Evolutionary conservation across 257 asterid species (phyloP), one percentile per base, ranked within the genome.

Genomic region (Cinchona pubescens): DNA sequence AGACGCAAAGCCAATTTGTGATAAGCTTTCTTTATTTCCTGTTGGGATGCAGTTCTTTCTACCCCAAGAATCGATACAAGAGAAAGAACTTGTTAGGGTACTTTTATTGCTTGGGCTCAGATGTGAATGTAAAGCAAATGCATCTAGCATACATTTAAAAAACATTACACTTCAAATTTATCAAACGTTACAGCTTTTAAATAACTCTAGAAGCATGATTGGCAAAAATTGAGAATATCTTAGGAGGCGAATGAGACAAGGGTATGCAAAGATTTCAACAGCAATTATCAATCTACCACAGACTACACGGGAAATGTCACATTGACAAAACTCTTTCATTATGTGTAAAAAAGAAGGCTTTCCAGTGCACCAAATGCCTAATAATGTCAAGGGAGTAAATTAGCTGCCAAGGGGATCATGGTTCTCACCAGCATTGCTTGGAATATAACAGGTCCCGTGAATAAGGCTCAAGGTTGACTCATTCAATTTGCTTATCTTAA

Each of bases 1-100:
- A 94, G 80, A 45, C 90, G 87, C 82, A 94, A 76, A 69, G 98
- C 98, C 86, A 94, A 75, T 88, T 88, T 92, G 87, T 94, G 67
- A 79, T 94, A 94, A 51, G 98, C 94, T 78, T 84, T 92, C 82
- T 90, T 94, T 77, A 94, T 86, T 80, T 88, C 93, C 77, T 85
- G 97, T 75, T 93, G 97, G 27, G 96, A 79, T 63, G 96, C 92
- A 68, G 91, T 81, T 63, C 79, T 86, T 71, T 89, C 97, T 45
- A 92, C 97, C 34, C 97, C 97, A 29, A 92, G 92, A 75, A 91
- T 89, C 98, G n/a, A n/a, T 93, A 67, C 35, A 78, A 55, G 55
- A 65, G 67, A 81, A 53, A 76, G 7, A 45, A 56, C 34, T 64
- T 71, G 10, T 63, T 11, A 63, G 46, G 49, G 67, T 75, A 53